phyloP scores from a whole-genome alignment of 305 asterid genomes.

The Lippia alba region DNA sequence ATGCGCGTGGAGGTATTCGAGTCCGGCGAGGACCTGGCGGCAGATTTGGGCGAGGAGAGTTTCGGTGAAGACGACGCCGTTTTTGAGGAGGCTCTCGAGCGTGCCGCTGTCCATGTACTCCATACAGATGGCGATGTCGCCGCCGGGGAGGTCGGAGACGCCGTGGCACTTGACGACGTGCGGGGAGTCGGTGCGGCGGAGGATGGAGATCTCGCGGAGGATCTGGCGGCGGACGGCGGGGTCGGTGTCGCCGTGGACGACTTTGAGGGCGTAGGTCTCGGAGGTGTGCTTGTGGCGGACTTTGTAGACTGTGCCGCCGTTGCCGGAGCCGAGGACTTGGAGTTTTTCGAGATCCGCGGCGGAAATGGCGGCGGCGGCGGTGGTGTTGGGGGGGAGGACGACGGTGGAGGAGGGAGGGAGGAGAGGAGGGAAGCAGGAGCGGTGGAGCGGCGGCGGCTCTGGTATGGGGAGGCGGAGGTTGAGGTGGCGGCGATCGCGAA shows the following conservation, averaged over 20 bases:
- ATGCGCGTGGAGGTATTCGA: slow-evolving; percentile 70
- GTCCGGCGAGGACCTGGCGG: slow-evolving; percentile 62
- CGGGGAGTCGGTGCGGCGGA: slow-evolving; percentile 82
- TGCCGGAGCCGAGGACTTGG: slow-evolving; percentile 85
- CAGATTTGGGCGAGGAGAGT: slow-evolving; percentile 55
- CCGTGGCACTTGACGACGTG: slow-evolving; percentile 76
- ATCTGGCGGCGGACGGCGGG: slow-evolving; percentile 75
- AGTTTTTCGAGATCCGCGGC: slow-evolving; percentile 75
- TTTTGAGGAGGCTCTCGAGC: slow-evolving; percentile 53
- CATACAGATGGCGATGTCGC: slow-evolving; percentile 83
- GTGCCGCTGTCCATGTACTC: slow-evolving; percentile 87
- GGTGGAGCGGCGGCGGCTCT: slow-evolving; percentile 71
- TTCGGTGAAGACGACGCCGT: slow-evolving; percentile 56
- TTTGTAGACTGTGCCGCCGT: slow-evolving; percentile 91
- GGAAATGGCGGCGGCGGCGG: slow-evolving; percentile 34
- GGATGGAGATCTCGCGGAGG: slow-evolving; percentile 81
- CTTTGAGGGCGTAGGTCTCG: slow-evolving; percentile 66
- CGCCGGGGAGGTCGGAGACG: slow-evolving; percentile 68
- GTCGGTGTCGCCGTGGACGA: slow-evolving; percentile 78
- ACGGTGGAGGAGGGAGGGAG: slow-evolving; percentile 43
- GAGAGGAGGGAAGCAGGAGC: slow-evolving; percentile 71
- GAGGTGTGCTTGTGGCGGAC: slow-evolving; percentile 73
- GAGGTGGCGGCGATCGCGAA: slow-evolving; percentile 77
- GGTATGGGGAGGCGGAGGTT: slow-evolving; percentile 79
- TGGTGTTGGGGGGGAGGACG: neutral